Evolutionary conservation across 306 rosid genomes (phyloP), one percentile per base, ranked within the genome.

Genomic region (Dicorynia guianensis): DNA sequence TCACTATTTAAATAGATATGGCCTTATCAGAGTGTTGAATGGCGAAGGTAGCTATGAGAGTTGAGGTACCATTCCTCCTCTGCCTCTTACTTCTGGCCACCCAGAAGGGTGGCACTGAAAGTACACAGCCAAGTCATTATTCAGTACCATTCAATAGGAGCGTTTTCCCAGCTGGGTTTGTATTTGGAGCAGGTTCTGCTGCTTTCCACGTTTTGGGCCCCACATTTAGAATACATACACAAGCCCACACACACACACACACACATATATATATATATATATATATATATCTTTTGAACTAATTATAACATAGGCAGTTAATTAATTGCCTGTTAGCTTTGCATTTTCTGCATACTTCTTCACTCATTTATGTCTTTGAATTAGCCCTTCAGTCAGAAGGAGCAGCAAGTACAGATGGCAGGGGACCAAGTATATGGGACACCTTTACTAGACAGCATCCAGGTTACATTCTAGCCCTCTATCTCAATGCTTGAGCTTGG

Each of bases 391-490:
- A 80, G 87, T 80, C 44, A 14, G 88, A 87, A 72, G 90, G 88
- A 38, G 88, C 84, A n/a, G 50, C 85, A 55, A 2, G 43, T 56
- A 25, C 50, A 9, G 78, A 72, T 67, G 86, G 88, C 1, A 87
- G 66, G 47, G 88, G 86, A 54, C 59, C 86, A 42, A 67, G 84
- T 30, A 84, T 81, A 62, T 87, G 86, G 82, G 90, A 81, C 59
- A 75, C 81, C 9, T 83, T 14, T 74, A 83, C 80, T 20, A 61
- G 9, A n/a, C 52, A 52, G 0, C 39, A 81, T 67, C 67, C 81
- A 5, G 86, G 88, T 81, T 0, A 1, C 2, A 5, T 6, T 10
- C 42, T 10, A 52, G 19, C 25, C 14, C n/a, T 33, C 13, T 63
- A 17, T 36, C 35, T 72, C 9, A 0, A 12, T 18, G 34, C 11